A percentile compares a stretch with the other conserved stretches of the same genome.
Conservation (phyloP, 2,329 filamentous ascomycete genomes). For the Thyridium curvatum region DNA sequence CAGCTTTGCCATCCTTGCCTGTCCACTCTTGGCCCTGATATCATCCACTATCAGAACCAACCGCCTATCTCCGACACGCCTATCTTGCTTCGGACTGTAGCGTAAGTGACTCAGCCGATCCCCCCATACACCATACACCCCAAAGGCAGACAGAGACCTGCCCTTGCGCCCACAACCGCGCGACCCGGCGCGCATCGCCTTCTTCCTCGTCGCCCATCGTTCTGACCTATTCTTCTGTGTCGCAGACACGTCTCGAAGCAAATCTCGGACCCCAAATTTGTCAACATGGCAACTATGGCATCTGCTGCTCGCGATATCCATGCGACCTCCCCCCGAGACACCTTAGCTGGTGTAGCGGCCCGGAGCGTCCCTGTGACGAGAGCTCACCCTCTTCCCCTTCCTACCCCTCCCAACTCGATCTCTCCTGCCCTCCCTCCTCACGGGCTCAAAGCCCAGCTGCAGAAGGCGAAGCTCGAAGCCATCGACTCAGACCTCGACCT, state of each 20-base stretch:
- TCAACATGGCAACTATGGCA: conserved; percentile 55
- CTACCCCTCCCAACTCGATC: conserved; percentile 92
- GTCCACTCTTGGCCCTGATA: conserved; percentile 19
- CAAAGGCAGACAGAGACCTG: conserved; percentile 7
- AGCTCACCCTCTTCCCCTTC: conserved; percentile 66
- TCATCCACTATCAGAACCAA: conserved; percentile 18
- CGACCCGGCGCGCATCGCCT: conserved; percentile 15
- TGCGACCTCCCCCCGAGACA: conserved; percentile 59
- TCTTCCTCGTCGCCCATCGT: conserved; percentile 2
- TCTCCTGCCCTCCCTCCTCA: conserved; percentile 82
- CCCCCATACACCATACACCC: conserved; percentile 1
- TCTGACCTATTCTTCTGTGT: conserved; percentile 22
- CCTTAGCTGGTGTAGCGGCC: conserved; percentile 67
- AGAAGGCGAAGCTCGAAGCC: conserved; percentile 52
- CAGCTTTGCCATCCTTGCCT: conserved; percentile 40
- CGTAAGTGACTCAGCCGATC: conserved; percentile 26
- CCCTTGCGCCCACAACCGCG: conserved; percentile 5
- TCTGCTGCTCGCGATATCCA: conserved; percentile 63
- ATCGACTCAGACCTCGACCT: conserved; percentile 87
- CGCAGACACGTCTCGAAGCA: conserved; percentile 41
- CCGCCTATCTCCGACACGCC: conserved; percentile 13
- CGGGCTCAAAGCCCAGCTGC: conserved; percentile 64
- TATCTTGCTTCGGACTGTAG: conserved; percentile 24
- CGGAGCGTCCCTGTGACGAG: conserved; percentile 57
- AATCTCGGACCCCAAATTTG: conserved; percentile 23